A percentile compares a stretch with the other conserved stretches of the same genome.
These are phyloP conservation scores for Neofusicoccum parvum DNA, from an alignment of 2,329 filamentous ascomycete species.

Conservation along the genomic window DNA sequence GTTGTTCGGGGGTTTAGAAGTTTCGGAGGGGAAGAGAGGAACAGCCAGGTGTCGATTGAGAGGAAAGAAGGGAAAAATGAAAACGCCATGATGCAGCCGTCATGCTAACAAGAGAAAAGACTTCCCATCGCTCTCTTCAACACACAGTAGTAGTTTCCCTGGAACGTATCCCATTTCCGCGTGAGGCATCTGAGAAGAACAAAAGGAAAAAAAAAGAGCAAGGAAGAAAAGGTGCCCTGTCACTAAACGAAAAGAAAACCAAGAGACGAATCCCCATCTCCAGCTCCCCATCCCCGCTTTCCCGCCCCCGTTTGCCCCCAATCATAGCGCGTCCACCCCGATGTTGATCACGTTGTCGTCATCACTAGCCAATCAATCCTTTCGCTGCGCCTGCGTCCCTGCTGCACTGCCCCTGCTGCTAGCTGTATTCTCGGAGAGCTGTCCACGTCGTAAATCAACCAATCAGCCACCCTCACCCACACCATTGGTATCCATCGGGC, in stretches of 20 bases:
- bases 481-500: constrained; percentile 46
- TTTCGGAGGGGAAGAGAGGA: neutral
- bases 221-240: neutral
- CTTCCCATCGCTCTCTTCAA: constrained; percentile 10
- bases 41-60: neutral
- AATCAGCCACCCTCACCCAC: constrained; percentile 33
- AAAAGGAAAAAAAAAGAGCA: neutral
- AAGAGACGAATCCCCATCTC: neutral
- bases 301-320: neutral
- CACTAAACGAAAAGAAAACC: neutral
- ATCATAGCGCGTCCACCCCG: neutral
- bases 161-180: constrained; percentile 1
- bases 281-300: neutral
- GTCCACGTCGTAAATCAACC: neutral
- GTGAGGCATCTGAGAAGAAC: neutral
- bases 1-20: neutral
- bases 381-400: neutral
- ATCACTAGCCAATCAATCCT: neutral
- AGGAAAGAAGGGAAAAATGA: neutral
- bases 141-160: neutral
- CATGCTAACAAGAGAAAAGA: neutral
- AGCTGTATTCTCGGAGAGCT: neutral
- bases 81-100: constrained; percentile 18
- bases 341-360: neutral
- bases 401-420: neutral